Conservation (phyloP, 495 filamentous ascomycete genomes). For the Astrothelium subdiscretum region DNA sequence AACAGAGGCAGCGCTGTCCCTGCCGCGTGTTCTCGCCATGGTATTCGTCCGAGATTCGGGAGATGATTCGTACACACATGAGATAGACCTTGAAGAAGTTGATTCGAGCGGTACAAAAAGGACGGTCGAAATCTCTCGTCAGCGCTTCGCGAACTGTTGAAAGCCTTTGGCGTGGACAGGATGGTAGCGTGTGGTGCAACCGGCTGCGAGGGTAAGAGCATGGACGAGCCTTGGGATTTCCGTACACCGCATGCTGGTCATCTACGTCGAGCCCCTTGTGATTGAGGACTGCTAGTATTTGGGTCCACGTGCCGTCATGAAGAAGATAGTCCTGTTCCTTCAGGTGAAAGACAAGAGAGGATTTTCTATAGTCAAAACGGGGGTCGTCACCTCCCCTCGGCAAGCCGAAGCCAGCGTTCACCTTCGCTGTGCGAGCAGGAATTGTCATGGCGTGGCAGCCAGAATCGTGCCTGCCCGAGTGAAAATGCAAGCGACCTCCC, state of each 20-base stretch:
- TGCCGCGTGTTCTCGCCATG: conserved; percentile 8
- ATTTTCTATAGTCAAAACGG: conserved; percentile 13
- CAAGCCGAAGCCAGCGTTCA: conserved; percentile 16
- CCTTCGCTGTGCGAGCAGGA: conserved; percentile 17
- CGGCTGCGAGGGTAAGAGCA: conserved; percentile 1
- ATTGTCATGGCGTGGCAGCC: conserved; percentile 17
- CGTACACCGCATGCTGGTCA: neutral
- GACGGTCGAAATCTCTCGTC: conserved; percentile 3
- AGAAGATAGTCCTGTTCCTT: conserved; percentile 13
- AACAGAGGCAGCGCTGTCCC: conserved; percentile 15
- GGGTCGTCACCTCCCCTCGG: conserved; percentile 9
- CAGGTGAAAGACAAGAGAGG: conserved; percentile 15
- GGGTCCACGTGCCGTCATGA: neutral
- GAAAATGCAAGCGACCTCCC: conserved; percentile 19
- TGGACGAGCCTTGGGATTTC: neutral
- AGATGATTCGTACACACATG: conserved; percentile 12
- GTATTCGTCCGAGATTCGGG: conserved; percentile 12
- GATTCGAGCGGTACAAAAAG: conserved; percentile 15
- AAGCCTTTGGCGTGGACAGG: neutral
- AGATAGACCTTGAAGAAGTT: conserved; percentile 19
- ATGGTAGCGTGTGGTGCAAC: neutral
- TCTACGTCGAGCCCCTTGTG: neutral
- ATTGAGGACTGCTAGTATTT: neutral
- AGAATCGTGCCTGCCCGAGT: conserved; percentile 10
- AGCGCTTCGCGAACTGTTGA: conserved; percentile 6